A percentile compares a stretch with the other conserved stretches of the same genome.
Evolutionary conservation across 2,329 filamentous ascomycete species (phyloP).

Genomic region (Apiospora arundinis): DNA sequence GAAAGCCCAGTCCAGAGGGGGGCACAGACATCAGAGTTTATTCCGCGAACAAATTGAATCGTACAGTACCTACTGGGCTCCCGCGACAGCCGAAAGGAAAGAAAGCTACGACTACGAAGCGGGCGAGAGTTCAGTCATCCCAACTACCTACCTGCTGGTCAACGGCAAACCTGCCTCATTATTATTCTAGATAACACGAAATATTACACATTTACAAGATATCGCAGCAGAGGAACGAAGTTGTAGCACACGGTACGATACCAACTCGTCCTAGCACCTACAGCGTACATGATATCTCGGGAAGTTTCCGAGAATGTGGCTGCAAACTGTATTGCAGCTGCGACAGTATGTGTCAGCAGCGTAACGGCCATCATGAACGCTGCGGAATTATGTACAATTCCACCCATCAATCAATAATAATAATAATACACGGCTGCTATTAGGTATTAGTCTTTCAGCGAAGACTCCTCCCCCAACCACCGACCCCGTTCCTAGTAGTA

Average conservation of each 20-base stretch:
- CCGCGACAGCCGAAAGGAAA: conserved; percentile 20
- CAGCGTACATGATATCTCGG: conserved; percentile 13
- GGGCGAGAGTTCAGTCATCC: conserved; percentile 8
- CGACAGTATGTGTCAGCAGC: conserved; percentile 9
- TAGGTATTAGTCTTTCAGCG: background rate
- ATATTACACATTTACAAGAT: background rate
- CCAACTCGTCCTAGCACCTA: background rate
- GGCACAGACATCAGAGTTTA: conserved; percentile 18
- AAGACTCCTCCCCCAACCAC: conserved; percentile 13
- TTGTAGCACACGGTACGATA: background rate
- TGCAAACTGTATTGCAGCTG: background rate
- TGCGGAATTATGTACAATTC: conserved; percentile 14
- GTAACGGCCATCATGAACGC: conserved; percentile 4
- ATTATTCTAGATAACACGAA: background rate
- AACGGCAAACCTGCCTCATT: background rate
- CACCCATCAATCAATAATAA: background rate
- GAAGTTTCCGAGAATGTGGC: conserved; percentile 16
- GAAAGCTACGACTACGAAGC: background rate
- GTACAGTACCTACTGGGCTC: too few relatives aligned
- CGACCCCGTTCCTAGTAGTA: conserved; percentile 17
- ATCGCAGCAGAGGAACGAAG: background rate
- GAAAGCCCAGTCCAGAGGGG: background rate
- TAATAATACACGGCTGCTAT: conserved; percentile 11
- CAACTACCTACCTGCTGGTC: background rate
- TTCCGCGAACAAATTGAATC: conserved; percentile 4